Evolutionary conservation across 345 rosid genomes (phyloP), one percentile per base, ranked within the genome.

Genomic region (Bruguiera sexangula): DNA sequence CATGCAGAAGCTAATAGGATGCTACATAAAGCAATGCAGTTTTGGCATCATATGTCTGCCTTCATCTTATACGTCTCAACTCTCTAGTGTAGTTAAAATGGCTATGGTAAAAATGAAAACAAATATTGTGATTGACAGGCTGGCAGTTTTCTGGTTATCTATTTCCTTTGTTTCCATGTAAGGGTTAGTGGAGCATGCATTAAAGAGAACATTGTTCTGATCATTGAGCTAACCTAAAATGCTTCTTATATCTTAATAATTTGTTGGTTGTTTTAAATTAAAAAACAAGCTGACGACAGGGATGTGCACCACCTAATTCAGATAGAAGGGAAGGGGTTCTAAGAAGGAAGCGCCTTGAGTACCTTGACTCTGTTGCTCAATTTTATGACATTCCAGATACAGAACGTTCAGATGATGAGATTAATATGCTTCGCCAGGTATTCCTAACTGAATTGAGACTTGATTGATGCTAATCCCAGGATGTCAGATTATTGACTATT

Each of bases 281-380:
- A 73, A 85, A 82, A 79, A 85, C 87, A 85, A 84, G 84, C 89
- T 88, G 96, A 95, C 96, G 79, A 89, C 98, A 95, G 97, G 99
- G 98, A 90, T 92, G 90, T 88, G 98, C 97, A 95, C 94, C 99
- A 79, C 86, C 99, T 87, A 95, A 95, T 86, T 92, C 98, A 90
- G 99, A 95, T 88, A 89, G 97, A 88, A 86, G 98, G 90, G 97
- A 92, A 81, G 91, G 86, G 72, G 91, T 87, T 78, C 74, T 92
- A 67, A 86, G 87, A 79, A 92, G 96, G 76, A 95, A 95, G 79
- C 92, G 97, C 50, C 78, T 83, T 22, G 99, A 95, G 79, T 95
- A 92, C 85, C 91, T 92, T 71, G 99, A 95, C 61, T 90, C 91
- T 80, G 98, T 92, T 71, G 83, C 90, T 76, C 98, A 95, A 37